phyloP scores from a whole-genome alignment of 805 yeast species.

The Lachancea kluyveri region DNA sequence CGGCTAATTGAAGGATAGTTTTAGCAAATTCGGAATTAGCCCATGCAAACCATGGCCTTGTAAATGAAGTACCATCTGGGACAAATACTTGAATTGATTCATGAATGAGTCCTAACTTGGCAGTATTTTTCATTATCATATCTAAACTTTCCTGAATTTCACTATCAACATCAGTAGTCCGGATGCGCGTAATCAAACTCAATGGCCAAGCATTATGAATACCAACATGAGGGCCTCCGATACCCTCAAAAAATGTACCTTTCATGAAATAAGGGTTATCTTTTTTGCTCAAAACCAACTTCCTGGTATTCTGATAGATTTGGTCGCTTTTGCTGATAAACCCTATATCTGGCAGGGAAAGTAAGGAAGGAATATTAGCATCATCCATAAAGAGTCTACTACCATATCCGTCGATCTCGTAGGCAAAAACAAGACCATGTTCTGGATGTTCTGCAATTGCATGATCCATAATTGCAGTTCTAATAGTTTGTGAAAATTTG shows the following conservation, averaged over 20 bases:
- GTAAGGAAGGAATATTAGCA: constrained; percentile 79
- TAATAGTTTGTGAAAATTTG: constrained; percentile 37
- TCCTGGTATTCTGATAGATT: constrained; percentile 71
- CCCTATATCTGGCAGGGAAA: constrained; percentile 78
- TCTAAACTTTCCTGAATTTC: constrained; percentile 52
- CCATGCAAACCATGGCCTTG: constrained; percentile 94
- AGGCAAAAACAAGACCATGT: constrained; percentile 77
- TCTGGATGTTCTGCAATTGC: constrained; percentile 63
- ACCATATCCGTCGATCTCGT: constrained; percentile 86
- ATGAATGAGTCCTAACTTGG: constrained; percentile 75
- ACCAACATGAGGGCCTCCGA: constrained; percentile 92
- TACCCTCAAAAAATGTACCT: constrained; percentile 63
- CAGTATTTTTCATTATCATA: constrained; percentile 55
- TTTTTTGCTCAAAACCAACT: constrained; percentile 57
- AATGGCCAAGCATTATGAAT: constrained; percentile 83
- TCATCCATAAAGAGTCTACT: constrained; percentile 75
- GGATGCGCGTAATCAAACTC: constrained; percentile 67
- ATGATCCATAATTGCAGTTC: constrained; percentile 50
- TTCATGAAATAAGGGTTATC: constrained; percentile 76
- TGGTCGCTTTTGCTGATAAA: constrained; percentile 44
- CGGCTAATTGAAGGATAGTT: constrained; percentile 71
- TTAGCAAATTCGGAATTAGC: constrained; percentile 88
- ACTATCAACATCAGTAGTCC: constrained; percentile 66
- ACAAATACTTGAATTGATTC: constrained; percentile 68
- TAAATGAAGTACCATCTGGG: constrained; percentile 41